phyloP scores from a whole-genome alignment of 164 flowering plant species.

The Magnolia changhungtana region DNA sequence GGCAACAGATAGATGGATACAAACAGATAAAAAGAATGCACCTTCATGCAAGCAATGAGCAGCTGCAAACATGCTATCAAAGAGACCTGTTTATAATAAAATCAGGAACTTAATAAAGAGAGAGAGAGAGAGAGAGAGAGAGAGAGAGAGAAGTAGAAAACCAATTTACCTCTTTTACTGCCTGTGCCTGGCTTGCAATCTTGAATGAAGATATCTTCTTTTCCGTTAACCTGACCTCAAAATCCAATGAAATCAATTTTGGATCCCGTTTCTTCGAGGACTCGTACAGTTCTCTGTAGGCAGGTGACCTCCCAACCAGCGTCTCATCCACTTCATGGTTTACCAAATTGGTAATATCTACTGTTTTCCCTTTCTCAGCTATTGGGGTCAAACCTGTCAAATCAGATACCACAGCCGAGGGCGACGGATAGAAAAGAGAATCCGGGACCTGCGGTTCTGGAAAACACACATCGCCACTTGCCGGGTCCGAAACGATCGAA shows the following conservation, averaged over 20 bases:
- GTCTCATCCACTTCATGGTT: not conserved
- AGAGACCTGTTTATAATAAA: not conserved
- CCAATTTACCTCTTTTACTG: not conserved
- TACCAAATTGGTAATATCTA: not conserved
- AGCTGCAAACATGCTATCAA: not conserved
- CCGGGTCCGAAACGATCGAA: not conserved
- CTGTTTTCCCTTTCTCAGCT: not conserved
- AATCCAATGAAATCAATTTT: slow-evolving; percentile 5
- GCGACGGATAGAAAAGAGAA: not conserved
- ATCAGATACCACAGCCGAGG: not conserved
- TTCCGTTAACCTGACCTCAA: not conserved
- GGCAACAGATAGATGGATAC: not conserved
- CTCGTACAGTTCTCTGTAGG: slow-evolving; percentile 8
- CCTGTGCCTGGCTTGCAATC: not conserved
- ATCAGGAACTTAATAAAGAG: not conserved
- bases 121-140: not conserved
- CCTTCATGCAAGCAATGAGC: not conserved
- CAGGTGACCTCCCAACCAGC: not conserved
- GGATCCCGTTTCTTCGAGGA: not conserved
- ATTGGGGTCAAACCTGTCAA: not conserved
- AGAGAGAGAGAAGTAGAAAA: not conserved
- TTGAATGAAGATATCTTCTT: not conserved
- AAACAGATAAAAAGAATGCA: not conserved
- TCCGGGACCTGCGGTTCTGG: not conserved
- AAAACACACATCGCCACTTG: not conserved